Evolutionary conservation across 768 basidiomycete species (phyloP), one percentile per base, ranked within the genome.

Genomic region (Collybia nuda): DNA sequence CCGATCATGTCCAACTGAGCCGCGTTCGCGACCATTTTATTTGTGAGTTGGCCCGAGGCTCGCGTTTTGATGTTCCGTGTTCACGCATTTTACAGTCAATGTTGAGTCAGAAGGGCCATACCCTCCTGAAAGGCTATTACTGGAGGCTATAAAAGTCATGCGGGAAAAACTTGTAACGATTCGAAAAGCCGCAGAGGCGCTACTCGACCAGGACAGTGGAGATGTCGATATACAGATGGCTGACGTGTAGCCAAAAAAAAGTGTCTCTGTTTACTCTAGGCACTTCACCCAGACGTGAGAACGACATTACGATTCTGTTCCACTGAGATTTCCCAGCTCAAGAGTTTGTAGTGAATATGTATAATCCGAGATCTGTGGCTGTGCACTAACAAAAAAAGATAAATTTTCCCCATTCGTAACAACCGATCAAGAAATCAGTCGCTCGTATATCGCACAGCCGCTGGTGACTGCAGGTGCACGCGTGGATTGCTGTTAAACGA

Each of bases 41-140:
- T 5, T 49, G 48, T 49, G 28, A 49, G 48, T 48, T 45, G 8
- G 32, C 14, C n/a, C 40, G 15, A n/a, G 2, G 40, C 6, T n/a
- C 17, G 3, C 14, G 11, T 37, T 41, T 32, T 12, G 19, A 18
- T 8, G 24, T 38, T 24, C 21, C 9, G 18, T 0, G 18, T 15
- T 43, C 6, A 40, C 51, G 38, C 8, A 23, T 36, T 45, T 41
- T 3, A 14, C 62, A 91, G 95, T 92, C 74, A 90, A 82, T 53
- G 77, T 98, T 35, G 95, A 98, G 67, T 93, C 93, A 0, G 90
- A 94, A 61, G 88, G 95, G 4, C 82, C 90, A 11, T 97, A 97
- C 63, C 69, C 80, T 2, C 94, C 96, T 0, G 83, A 95, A 68
- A 79, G 89, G 26, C 73, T 98, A 9, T 71, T 96, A 12, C 84